Percentiles rank a stretch among this genome's conserved stretches.
Conservation (phyloP, 192 early-diverging fungal genomes). For the Oehlia diaphana region DNA sequence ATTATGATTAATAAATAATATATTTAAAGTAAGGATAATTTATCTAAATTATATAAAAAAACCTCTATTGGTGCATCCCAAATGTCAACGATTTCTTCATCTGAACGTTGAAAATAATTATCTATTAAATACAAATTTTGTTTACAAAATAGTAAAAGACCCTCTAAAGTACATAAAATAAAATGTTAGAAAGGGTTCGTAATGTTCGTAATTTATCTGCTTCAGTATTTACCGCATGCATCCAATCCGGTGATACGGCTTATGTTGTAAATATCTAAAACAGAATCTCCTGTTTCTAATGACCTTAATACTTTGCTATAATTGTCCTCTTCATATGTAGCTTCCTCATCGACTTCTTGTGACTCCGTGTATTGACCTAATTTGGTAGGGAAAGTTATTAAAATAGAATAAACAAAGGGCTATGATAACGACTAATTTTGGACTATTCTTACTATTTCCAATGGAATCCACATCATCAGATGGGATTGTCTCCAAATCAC, state of each 20-base stretch:
- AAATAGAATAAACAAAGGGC: background rate
- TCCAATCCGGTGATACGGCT: conserved; percentile 68
- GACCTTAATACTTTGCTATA: conserved; percentile 70
- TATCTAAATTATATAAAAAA: background rate
- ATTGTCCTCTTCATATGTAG: conserved; percentile 64
- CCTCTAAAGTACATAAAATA: conserved; percentile 45
- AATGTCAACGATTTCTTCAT: conserved; percentile 73
- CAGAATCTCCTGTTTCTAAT: conserved; percentile 63
- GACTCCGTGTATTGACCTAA: conserved; percentile 25
- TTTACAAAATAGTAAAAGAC: conserved; percentile 66
- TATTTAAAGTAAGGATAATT: background rate
- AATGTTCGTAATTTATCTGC: background rate
- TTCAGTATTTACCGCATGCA: conserved; percentile 50
- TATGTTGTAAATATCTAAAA: conserved; percentile 70
- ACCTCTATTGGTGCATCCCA: conserved; percentile 61
- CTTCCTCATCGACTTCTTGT: conserved; percentile 42
- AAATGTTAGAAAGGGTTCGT: background rate
- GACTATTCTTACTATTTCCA: background rate
- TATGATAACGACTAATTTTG: background rate
- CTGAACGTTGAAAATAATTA: conserved; percentile 61
- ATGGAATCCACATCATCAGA: conserved; percentile 1
- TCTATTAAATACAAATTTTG: conserved; percentile 74
- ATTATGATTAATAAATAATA: background rate
- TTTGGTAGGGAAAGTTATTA: background rate
- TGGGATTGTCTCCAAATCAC: background rate